These are phyloP conservation scores for Colletotrichum orchidophilum DNA, from an alignment of 2,329 filamentous ascomycete species.

Conservation along the genomic window DNA sequence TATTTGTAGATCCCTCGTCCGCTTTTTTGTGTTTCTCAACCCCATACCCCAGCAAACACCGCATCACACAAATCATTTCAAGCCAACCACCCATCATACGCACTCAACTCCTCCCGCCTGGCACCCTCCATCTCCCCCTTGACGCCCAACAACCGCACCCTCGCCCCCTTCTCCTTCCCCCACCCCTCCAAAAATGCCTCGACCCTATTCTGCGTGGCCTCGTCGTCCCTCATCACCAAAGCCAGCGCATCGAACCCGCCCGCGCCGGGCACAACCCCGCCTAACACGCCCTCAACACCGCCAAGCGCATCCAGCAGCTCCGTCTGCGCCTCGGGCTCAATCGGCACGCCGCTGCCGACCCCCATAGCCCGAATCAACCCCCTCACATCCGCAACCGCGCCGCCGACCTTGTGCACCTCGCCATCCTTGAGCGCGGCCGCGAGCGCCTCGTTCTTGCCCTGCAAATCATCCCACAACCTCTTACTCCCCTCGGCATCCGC, in stretches of 20 bases:
- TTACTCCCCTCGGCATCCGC: conserved; percentile 71
- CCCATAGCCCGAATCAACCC: conserved; percentile 82
- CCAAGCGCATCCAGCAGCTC: conserved; percentile 80
- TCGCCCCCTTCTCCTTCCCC: conserved; percentile 66
- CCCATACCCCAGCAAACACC: too few species aligned
- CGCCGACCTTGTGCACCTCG: conserved; percentile 52
- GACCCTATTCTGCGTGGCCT: conserved; percentile 68
- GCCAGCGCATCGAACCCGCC: conserved; percentile 93
- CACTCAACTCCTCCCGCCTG: conserved; percentile 53
- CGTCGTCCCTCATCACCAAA: conserved; percentile 79
- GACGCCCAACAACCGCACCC: conserved; percentile 75
- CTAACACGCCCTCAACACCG: conserved; percentile 81
- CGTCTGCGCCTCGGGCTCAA: conserved; percentile 90
- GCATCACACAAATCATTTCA: background rate
- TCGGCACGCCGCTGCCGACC: conserved; percentile 76
- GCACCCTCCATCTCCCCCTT: conserved; percentile 78
- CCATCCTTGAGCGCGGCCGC: conserved; percentile 68
- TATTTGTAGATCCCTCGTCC: background rate
- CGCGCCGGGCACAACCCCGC: conserved; percentile 92
- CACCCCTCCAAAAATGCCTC: conserved; percentile 72
- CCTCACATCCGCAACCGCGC: conserved; percentile 61
- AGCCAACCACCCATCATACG: conserved; percentile 56
- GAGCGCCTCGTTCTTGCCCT: conserved; percentile 77
- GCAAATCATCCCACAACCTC: conserved; percentile 78
- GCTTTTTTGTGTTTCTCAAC: background rate